Conservation (phyloP, 176 grass and related monocot genomes). For the Musa troglodytarum region DNA sequence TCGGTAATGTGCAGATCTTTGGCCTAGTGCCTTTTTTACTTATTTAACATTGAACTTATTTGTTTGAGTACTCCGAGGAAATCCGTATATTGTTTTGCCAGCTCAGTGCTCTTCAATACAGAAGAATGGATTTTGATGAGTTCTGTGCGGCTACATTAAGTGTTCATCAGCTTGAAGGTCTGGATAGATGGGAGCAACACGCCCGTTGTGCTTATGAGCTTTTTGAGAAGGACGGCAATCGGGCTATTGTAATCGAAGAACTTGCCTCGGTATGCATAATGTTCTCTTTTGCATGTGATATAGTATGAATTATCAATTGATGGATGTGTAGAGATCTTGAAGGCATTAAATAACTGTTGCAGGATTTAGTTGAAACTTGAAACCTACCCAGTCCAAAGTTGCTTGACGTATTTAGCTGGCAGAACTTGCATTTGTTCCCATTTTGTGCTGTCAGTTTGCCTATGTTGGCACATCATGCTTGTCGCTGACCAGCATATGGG, state of each 20-base stretch:
- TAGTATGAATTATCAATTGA: neutral
- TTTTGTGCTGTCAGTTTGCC: neutral
- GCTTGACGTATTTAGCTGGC: neutral
- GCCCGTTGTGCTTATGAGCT: conserved; percentile 59
- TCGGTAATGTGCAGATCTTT: conserved; percentile 34
- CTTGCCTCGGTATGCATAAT: conserved; percentile 51
- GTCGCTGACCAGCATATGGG: too few relatives aligned
- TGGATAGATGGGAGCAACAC: conserved; percentile 88
- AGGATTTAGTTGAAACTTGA: neutral
- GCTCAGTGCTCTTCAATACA: conserved; percentile 72
- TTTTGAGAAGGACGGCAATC: conserved; percentile 79
- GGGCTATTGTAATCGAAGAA: conserved; percentile 73
- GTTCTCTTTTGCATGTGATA: neutral
- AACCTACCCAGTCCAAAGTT: neutral
- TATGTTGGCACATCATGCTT: too few relatives aligned
- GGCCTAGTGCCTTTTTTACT: conserved; percentile 1
- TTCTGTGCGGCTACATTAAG: conserved; percentile 68
- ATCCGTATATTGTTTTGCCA: conserved; percentile 20
- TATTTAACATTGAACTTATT: conserved; percentile 6
- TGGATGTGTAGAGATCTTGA: neutral
- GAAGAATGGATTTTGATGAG: conserved; percentile 81
- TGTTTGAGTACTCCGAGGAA: neutral
- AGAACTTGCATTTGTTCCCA: neutral
- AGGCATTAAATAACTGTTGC: too few relatives aligned
- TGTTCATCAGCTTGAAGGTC: conserved; percentile 74